Evolutionary conservation across 352 stramenopile species (phyloP), one percentile per base, ranked within the genome.

Genomic region (Pythium dissotocum): DNA sequence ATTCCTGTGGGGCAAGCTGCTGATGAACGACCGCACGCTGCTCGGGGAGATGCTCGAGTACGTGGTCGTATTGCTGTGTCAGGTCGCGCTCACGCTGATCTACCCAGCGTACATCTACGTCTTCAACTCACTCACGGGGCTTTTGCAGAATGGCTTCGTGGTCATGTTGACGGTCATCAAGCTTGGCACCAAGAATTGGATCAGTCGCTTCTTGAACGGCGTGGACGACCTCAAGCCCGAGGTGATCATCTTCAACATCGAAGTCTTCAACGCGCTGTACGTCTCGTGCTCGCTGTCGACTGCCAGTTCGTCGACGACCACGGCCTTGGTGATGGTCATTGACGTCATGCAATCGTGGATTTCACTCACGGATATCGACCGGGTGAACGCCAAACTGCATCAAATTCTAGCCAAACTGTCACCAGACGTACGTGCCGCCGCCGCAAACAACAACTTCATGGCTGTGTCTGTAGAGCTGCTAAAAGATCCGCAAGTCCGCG

Each of bases 211-310:
- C 6, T 52, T 77, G 6, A 12, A 44, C 10, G 18, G 63, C 8
- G 5, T 71, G 10, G 63, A 75, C 24, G 79, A 87, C 36, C 13
- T 72, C 7, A 77, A 80, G 24, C 71, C 79, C 3, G 69, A 87
- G 65, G 63, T 69, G 1, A 70, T 85, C 1, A 82, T 82, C 49
- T 80, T 87, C 60, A 81, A 82, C 28, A 70, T 79, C 6, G 72
- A 87, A 28, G 57, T 87, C 40, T 87, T 83, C 53, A 71, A 82
- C 57, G 68, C 72, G 38, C 62, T 85, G 1, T 82, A 74, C 36
- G 65, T 85, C 1, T 67, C 77, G 4, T 67, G 57, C 18, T 75
- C 69, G 16, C 65, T 87, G 42, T 70, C 83, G 56, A 73, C 49
- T 2, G 53, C 72, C 8, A 58, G 66, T 12, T 80, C 70, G 0